Base-by-base conservation (phyloP, 306 rosid genomes). In the Echinosophora koreensis region DNA sequence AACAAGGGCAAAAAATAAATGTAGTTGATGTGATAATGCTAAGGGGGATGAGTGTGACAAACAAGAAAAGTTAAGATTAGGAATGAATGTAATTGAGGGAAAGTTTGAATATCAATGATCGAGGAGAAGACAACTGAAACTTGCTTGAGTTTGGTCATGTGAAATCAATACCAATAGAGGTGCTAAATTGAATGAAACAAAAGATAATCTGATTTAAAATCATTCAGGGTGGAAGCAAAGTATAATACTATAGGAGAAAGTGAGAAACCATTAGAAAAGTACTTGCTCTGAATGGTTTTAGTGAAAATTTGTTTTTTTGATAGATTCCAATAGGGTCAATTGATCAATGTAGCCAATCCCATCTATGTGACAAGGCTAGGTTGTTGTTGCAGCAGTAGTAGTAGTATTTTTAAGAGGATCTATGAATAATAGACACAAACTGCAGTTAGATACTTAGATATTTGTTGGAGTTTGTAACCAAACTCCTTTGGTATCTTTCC, bases 391-490 rank as follows among this genome's bases (percentile, higher is more conserved):
- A 22, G 57, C 22, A 22, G 22, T 22, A 16, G 17, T 69, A 32
- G 34, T 35, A 10, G 2, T 30, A 30, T 30, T 17, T 50, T 49
- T 47, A 46, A 13, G 38, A 39, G 38, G 15, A 7, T 65, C 57
- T 47, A 52, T 22, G 47, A 50, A 52, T 51, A 57, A 66, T 28
- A 38, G 15, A 65, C 37, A 28, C 14, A 52, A 65, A 14, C 66
- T 72, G 47, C 71, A 4, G 51, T 27, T 22, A 15, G 59, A 32
- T 30, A 66, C 51, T 27, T 22, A 15, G 59, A 32, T 30, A 66
- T 62, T 49, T 15, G 47, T 66, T 59, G 54, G 35, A 69, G 66
- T 50, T 69, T 65, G 34, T 68, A 18, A 67, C 35, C 42, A 49
- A 64, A 17, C 59, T 49, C 44, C 55, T 63, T 74, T 74, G 18